Base-by-base conservation (phyloP, 129 eudicot genomes). In the Centella asiatica region DNA sequence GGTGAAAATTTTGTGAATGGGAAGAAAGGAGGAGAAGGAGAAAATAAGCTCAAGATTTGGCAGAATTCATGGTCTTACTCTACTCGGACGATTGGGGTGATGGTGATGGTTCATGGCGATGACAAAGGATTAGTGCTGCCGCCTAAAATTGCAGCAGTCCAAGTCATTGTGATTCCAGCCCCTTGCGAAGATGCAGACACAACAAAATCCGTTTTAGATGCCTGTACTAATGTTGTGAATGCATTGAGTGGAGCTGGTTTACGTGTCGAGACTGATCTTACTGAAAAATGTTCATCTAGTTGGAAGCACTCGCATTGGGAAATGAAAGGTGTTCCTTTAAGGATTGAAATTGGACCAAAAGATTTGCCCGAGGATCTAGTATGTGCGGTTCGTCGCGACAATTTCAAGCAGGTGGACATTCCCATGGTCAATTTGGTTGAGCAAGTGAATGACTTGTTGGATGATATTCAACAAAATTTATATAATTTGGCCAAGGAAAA, bases 261-360 rank as follows among this genome's bases (percentile, higher is more conserved):
- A 39, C 83, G 95, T 53, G 95, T 82, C 17, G 95, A 89, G 67
- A 73, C 92, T 2, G 97, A 89, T 70, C 85, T 78, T 26, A 78
- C 95, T 66, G 97, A 85, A 62, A 89, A 89, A 45, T 85, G 83
- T 65, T 83, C 95, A 18, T 95, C 97, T 60, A 95, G 97, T 5
- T 89, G 97, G 97, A 89, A 89, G 81, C 85, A 89, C 57, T 89
- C 97, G 37, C 81, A 89, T 14, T 89, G 97, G 97, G 97, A 89
- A 78, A 73, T 89, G 95, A 85, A 85, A 73, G 97, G 97, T 60
- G 97, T 89, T 62, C 97, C 97, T 47, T 69, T 89, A 45, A 78
- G 97, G 70, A 76, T 90, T 62, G 95, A 90, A 65, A 90, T 90
- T 14, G 97, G 97, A 25, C 97, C 97, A 57, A 90, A 83, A 68